Evolutionary conservation across 768 basidiomycete genomes (phyloP).

Genomic region (Termitomyces sp.): DNA sequence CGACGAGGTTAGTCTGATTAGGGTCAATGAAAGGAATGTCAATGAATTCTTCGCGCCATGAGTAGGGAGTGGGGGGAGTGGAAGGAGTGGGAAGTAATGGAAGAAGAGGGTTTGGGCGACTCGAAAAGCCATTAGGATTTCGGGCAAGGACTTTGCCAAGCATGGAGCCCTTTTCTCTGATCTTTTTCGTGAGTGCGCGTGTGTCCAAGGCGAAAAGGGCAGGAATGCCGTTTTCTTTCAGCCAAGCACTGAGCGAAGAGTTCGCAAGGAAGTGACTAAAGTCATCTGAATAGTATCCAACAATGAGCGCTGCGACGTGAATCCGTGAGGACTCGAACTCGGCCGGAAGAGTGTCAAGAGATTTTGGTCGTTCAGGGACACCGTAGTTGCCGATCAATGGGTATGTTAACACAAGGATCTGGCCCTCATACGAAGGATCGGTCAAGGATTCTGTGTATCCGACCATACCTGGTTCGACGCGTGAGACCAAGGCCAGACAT

Average conservation of each 20-base stretch:
- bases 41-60: slow-evolving; percentile 82
- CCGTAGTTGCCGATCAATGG: slow-evolving; percentile 98
- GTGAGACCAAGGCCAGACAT: slow-evolving; percentile 6
- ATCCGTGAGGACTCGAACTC: slow-evolving; percentile 95
- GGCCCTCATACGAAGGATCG: slow-evolving; percentile 97
- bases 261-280: slow-evolving; percentile 92
- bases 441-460: slow-evolving; percentile 98
- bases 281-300: slow-evolving; percentile 91
- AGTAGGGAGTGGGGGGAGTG: slow-evolving; percentile 43
- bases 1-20: slow-evolving; percentile 87
- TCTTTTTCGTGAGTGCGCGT: slow-evolving; percentile 91
- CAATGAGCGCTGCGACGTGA: slow-evolving; percentile 86
- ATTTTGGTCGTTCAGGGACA: slow-evolving; percentile 65
- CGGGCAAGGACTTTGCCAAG: slow-evolving; percentile 79
- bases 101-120: slow-evolving; percentile 27
- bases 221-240: slow-evolving; percentile 91
- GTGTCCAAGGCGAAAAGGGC: slow-evolving; percentile 97
- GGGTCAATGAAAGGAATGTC: slow-evolving; percentile 84
- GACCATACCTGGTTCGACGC: slow-evolving; percentile 76
- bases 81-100: slow-evolving; percentile 35
- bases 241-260: slow-evolving; percentile 86
- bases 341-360: slow-evolving; percentile 51
- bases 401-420: slow-evolving; percentile 96
- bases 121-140: slow-evolving; percentile 36
- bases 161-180: slow-evolving; percentile 92